Conservation (phyloP, 2,329 filamentous ascomycete species). For the Pestalotiopsis sp. region DNA sequence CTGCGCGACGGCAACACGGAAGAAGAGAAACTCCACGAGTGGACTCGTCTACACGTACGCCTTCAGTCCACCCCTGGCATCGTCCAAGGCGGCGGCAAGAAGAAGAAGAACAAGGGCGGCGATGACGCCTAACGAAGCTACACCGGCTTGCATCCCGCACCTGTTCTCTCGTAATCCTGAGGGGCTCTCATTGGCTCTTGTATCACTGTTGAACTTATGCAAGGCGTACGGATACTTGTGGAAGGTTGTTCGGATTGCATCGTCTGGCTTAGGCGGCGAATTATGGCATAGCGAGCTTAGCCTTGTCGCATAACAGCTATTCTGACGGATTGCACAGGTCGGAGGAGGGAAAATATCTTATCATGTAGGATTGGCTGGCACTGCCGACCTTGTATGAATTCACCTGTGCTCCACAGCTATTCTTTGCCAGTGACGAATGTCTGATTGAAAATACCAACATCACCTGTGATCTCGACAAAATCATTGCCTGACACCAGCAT, state of each 20-base stretch:
- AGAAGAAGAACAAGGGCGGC: conserved; percentile 66
- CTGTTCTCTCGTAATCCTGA: conserved; percentile 36
- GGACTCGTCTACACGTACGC: conserved; percentile 85
- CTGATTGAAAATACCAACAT: too few species aligned
- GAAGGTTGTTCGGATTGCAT: conserved; percentile 39
- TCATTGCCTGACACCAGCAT: not conserved
- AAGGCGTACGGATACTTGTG: conserved; percentile 44
- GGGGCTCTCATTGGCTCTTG: conserved; percentile 29
- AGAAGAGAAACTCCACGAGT: conserved; percentile 78
- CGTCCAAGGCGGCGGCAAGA: conserved; percentile 50
- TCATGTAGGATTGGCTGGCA: not conserved
- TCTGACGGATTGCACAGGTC: not conserved
- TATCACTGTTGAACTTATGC: conserved; percentile 34
- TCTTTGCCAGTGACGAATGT: not conserved
- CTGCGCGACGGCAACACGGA: conserved; percentile 22
- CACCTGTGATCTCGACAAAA: too few species aligned
- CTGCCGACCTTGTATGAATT: conserved; percentile 3
- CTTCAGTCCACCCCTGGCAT: conserved; percentile 59
- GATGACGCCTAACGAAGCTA: conserved; percentile 42
- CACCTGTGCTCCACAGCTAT: not conserved
- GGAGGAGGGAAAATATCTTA: not conserved
- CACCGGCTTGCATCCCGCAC: conserved; percentile 24
- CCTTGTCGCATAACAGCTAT: not conserved
- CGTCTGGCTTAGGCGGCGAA: not conserved
- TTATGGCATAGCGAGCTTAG: not conserved